Base-by-base conservation (phyloP, 306 rosid species). In the Casuarina cunninghamiana region DNA sequence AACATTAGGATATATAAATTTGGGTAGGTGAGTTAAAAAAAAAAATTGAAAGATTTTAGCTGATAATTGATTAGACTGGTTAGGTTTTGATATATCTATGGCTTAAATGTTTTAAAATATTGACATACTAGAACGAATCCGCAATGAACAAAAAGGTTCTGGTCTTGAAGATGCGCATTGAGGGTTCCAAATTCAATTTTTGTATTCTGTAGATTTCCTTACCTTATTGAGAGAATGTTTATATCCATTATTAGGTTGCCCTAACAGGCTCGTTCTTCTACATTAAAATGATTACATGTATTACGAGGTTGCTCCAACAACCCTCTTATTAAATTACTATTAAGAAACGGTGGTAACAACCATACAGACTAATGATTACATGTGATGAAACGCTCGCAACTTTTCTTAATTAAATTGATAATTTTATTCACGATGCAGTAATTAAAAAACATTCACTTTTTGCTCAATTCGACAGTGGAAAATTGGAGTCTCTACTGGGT, bases 311-410 rank as follows among this genome's bases (percentile, higher is more conserved):
- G 51, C 51, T 48, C 15, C 10, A 46, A 46, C 50, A 46, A 46
- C 8, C 50, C 50, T 9, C 46, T 26, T 68, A 17, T 62, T 26
- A 26, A 26, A 26, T 26, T 26, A 26, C 1, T 26, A 26, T 26
- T 26, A 26, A 26, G 6, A 10, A 17, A 67, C 5, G 35, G 8
- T 45, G 6, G 46, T 46, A 26, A 50, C 8, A 1, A 5, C 10
- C 6, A 11, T 51, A 26, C 63, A 37, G 76, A 26, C 26, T 49
- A 58, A 75, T 75, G 50, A 75, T 75, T 62, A 48, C 72, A 37
- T 46, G 16, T 2, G 10, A 61, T 4, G 19, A 35, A 62, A 75
- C 72, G 79, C 61, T 75, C 2, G 39, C 71, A 48, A 61, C 71
- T 75, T 37, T 48, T 26, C 32, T 12, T 32, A 6, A 46, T 69